Conservation (phyloP, 805 yeast genomes). For the Lipomyces japonicus region DNA sequence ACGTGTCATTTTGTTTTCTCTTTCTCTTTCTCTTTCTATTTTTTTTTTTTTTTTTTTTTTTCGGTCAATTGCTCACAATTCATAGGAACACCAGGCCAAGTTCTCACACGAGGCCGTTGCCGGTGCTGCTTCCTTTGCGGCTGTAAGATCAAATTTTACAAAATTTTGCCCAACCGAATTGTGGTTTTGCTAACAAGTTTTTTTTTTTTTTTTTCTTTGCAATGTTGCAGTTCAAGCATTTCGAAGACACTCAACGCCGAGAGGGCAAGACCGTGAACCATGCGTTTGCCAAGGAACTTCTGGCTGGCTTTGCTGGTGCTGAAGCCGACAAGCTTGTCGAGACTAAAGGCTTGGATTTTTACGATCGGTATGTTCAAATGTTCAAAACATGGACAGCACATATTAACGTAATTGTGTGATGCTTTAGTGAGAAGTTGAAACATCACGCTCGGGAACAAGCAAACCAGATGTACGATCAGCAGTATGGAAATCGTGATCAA, state of each 20-base stretch:
- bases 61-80: background rate
- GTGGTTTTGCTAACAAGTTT: background rate
- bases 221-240: slow-evolving; percentile 27
- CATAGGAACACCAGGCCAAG: slow-evolving; percentile 30
- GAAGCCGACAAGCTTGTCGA: slow-evolving; percentile 36
- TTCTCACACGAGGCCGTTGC: slow-evolving; percentile 35
- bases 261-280: slow-evolving; percentile 35
- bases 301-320: slow-evolving; percentile 34
- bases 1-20: background rate
- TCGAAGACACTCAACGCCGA: slow-evolving; percentile 34
- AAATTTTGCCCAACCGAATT: too few species aligned
- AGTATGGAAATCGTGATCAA: slow-evolving; percentile 32
- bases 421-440: slow-evolving; percentile 23
- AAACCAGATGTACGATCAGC: slow-evolving; percentile 32
- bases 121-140: slow-evolving; percentile 35
- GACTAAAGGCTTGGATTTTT: slow-evolving; percentile 34
- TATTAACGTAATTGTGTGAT: background rate
- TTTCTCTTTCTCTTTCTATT: too few species aligned
- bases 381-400: background rate
- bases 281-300: slow-evolving; percentile 33
- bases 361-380: slow-evolving; percentile 20
- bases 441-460: slow-evolving; percentile 31
- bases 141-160: too few species aligned
- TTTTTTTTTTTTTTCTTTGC: background rate
- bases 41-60: too few species aligned